Base-by-base conservation (phyloP, 1,284 basidiomycete species). In the Microbotryum intermedium region DNA sequence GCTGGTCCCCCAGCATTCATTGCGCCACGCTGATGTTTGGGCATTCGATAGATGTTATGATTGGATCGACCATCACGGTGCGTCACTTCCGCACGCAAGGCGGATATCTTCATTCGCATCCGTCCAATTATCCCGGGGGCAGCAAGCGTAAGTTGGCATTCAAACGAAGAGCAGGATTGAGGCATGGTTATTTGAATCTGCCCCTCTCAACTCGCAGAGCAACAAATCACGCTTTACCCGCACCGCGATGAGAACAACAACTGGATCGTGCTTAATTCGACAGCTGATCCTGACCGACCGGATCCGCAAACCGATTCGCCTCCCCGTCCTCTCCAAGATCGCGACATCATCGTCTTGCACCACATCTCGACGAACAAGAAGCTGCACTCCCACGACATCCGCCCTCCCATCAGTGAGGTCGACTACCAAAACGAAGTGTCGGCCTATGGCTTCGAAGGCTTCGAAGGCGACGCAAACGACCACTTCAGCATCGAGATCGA, bases 401-500 rank as follows among this genome's bases (percentile, higher is more conserved):
- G 94, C 44, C 90, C 95, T 4, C 92, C 93, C 18, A 84, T 98
- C n/a, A 92, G 89, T 51, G 94, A 98, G 61, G 91, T 95, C 57
- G 95, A 99, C 70, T 99, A 97, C 79, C 95, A 98, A 78, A 94
- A 97, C 72, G 95, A 99, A 74, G 93, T 97, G 0, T 94, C 92
- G 1, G 91, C 80, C 1, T 99, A 99, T 71, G 95, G 95, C 4
- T 86, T 89, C 77, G 77, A 84, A 1, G 86, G 84, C n/a, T 95
- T 86, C 70, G 74, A 75, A 0, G 91, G 90, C 18, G 94, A 97
- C 72, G 82, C 84, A 56, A 97, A 98, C 74, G 94, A 98, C 74
- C 90, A 97, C 74, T 99, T 92, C 84, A 79, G 87, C 64, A 81
- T 98, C 50, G 93, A 97, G 76, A 90, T 98, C 58, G 84, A 87